phyloP scores from a whole-genome alignment of 768 basidiomycete genomes.

The Podaxis sp. region DNA sequence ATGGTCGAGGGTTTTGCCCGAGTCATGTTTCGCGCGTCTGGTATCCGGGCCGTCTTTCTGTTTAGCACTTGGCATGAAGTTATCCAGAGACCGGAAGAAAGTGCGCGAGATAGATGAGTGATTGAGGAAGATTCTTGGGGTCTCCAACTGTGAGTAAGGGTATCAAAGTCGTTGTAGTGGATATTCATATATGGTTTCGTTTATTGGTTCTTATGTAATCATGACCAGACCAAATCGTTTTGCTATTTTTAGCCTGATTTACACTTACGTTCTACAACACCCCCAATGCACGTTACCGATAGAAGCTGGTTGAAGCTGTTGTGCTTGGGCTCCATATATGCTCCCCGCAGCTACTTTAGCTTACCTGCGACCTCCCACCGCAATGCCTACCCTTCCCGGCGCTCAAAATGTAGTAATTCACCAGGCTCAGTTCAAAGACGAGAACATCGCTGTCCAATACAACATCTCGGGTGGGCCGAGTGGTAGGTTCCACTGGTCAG shows the following conservation, averaged over 20 bases:
- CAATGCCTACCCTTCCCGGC: neutral
- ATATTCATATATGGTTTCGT: too few relatives aligned
- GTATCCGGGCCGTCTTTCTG: neutral
- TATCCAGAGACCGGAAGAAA: neutral
- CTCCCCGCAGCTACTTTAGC: neutral
- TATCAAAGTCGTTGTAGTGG: too few relatives aligned
- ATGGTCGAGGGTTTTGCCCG: slow-evolving; percentile 9
- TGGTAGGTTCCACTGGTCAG: neutral
- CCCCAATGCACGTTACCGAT: neutral
- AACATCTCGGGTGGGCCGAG: neutral
- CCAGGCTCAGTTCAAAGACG: neutral
- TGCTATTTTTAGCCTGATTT: too few relatives aligned
- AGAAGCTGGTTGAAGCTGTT: neutral
- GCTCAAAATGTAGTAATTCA: neutral
- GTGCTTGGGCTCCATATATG: neutral
- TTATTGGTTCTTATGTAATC: too few relatives aligned
- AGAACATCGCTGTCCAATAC: neutral
- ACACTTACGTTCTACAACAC: neutral
- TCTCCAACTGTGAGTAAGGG: too few relatives aligned
- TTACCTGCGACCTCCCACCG: neutral
- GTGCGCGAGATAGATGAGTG: neutral
- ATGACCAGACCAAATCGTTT: too few relatives aligned
- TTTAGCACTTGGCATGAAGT: neutral
- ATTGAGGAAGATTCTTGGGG: too few relatives aligned
- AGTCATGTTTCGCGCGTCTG: neutral